phyloP scores from a whole-genome alignment of 106 monocot genomes.

The Ottelia alismoides region DNA sequence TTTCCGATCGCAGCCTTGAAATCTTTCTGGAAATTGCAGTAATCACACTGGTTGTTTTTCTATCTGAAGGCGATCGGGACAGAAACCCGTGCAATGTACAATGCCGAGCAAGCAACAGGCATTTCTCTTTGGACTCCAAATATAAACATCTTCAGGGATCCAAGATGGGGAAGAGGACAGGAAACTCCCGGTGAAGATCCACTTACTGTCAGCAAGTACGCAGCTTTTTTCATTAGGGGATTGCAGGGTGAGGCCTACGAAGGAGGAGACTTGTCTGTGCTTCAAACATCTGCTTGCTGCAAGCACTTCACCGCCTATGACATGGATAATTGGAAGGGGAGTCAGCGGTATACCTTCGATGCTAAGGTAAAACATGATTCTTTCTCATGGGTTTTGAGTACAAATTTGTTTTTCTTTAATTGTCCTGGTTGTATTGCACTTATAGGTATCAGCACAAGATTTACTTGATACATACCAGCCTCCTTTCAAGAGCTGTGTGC shows the following conservation, averaged over 20 bases:
- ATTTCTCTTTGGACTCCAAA: constrained; percentile 13
- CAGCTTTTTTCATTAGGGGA: constrained; percentile 36
- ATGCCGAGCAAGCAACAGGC: constrained; percentile 1
- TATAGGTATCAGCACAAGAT: neutral
- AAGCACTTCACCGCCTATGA: constrained; percentile 96
- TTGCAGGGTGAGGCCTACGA: too few relatives aligned
- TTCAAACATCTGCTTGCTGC: constrained; percentile 83
- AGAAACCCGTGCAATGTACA: constrained; percentile 13
- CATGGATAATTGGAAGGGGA: constrained; percentile 81
- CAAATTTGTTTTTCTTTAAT: constrained; percentile 2
- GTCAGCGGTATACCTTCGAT: constrained; percentile 69
- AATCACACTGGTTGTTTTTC: too few relatives aligned
- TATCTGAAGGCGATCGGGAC: constrained; percentile 12
- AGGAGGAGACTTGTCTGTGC: constrained; percentile 22
- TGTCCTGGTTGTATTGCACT: too few relatives aligned
- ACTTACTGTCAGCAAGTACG: constrained; percentile 54
- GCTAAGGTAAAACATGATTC: constrained; percentile 50
- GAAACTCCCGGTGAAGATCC: too few relatives aligned
- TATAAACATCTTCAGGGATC: constrained; percentile 76
- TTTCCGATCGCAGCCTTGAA: too few relatives aligned
- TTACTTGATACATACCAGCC: neutral
- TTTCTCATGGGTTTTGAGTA: neutral
- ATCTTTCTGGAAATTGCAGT: too few relatives aligned
- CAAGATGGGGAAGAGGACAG: constrained; percentile 82
- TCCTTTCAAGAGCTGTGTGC: neutral